Conservation (phyloP, 768 basidiomycete genomes). For the Tylopilus rubrobrunneus region DNA sequence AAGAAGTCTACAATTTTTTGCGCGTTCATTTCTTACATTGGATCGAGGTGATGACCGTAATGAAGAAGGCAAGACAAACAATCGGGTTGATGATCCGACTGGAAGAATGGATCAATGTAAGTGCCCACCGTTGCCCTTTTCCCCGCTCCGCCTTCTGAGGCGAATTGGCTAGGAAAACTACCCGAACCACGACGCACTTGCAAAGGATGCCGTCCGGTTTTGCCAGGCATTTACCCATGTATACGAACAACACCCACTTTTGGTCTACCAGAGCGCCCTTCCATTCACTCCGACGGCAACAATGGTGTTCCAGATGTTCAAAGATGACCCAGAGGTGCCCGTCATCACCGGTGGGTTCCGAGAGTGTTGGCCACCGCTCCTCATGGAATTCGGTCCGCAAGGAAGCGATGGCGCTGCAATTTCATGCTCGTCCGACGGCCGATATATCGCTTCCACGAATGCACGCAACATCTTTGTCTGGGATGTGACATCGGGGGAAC, state of each 20-base stretch:
- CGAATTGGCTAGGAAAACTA: conserved; percentile 11
- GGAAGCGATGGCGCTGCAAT: conserved; percentile 16
- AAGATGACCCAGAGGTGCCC: conserved; percentile 22
- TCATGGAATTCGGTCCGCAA: conserved; percentile 24
- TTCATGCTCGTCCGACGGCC: conserved; percentile 27
- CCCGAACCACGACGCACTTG: conserved; percentile 14
- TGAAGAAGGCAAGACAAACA: conserved; percentile 31
- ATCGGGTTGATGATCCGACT: conserved; percentile 25
- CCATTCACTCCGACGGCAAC: conserved; percentile 30
- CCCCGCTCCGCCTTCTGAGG: not conserved
- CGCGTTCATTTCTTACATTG: conserved; percentile 29
- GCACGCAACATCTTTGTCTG: conserved; percentile 19
- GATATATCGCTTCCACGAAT: conserved; percentile 26
- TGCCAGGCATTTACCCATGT: conserved; percentile 29
- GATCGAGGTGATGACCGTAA: conserved; percentile 31
- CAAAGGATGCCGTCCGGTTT: conserved; percentile 29
- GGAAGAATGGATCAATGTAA: conserved; percentile 26
- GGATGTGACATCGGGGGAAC: conserved; percentile 28
- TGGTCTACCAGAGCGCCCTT: conserved; percentile 30
- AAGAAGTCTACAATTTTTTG: conserved; percentile 21
- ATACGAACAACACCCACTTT: conserved; percentile 32
- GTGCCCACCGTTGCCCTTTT: not conserved
- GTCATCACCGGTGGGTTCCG: conserved; percentile 27
- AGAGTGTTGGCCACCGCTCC: conserved; percentile 29
- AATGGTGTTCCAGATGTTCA: conserved; percentile 25